Percentiles rank a stretch among this genome's conserved stretches.
Conservation (phyloP, 805 yeast species). For the Teunomyces gatunensis region DNA sequence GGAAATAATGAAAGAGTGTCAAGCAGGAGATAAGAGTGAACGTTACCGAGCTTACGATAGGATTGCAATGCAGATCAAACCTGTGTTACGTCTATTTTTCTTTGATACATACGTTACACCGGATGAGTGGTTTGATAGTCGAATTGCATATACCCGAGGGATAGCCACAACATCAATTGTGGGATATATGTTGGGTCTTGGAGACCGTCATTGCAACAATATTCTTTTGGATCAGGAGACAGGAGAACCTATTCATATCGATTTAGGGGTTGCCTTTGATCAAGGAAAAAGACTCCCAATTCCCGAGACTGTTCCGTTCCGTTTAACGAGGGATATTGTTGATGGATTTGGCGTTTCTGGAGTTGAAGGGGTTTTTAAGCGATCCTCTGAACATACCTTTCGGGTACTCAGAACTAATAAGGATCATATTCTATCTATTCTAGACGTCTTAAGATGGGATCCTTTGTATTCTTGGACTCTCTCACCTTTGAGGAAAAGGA, state of each 20-base stretch:
- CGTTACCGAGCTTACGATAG: slow-evolving; percentile 46
- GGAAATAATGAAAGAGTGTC: slow-evolving; percentile 57
- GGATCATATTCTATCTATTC: slow-evolving; percentile 71
- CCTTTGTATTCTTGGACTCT: slow-evolving; percentile 91
- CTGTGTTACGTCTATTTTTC: slow-evolving; percentile 71
- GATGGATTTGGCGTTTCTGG: slow-evolving; percentile 95
- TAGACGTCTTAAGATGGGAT: slow-evolving; percentile 87
- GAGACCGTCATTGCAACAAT: slow-evolving; percentile 93
- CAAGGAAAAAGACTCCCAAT: slow-evolving; percentile 81
- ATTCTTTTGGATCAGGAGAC: slow-evolving; percentile 73
- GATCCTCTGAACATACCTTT: slow-evolving; percentile 71
- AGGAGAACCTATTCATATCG: slow-evolving; percentile 95
- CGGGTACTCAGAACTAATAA: slow-evolving; percentile 61
- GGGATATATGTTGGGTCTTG: slow-evolving; percentile 86
- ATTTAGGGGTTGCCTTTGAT: slow-evolving; percentile 94
- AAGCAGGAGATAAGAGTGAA: slow-evolving; percentile 41
- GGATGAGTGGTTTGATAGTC: slow-evolving; percentile 68
- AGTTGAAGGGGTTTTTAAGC: slow-evolving; percentile 69
- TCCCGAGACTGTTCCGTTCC: slow-evolving; percentile 92
- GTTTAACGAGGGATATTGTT: slow-evolving; percentile 84
- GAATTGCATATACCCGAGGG: slow-evolving; percentile 68
- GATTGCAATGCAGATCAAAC: slow-evolving; percentile 53
- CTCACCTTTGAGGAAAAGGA: slow-evolving; percentile 65
- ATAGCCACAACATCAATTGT: slow-evolving; percentile 82
- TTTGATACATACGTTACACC: slow-evolving; percentile 63